phyloP scores from a whole-genome alignment of 202 grass and related monocot species.

The Setaria viridis region DNA sequence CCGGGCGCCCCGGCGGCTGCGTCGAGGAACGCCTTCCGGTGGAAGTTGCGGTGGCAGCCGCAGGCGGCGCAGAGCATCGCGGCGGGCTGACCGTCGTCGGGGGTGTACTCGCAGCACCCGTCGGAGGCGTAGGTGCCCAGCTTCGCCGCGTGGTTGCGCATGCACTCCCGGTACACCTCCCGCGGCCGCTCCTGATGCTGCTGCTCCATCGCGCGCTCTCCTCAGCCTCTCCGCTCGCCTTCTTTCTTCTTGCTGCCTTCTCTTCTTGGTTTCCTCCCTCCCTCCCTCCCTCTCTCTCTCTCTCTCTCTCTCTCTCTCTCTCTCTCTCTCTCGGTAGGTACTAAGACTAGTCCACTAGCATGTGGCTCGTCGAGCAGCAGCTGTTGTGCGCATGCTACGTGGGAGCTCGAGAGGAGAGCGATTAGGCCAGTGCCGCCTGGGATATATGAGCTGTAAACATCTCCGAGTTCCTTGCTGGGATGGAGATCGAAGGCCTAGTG shows the following conservation, averaged over 20 bases:
- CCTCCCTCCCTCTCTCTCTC: neutral
- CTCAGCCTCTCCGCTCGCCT: neutral
- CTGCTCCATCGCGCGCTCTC: conserved; percentile 46
- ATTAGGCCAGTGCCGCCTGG: neutral
- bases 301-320: neutral
- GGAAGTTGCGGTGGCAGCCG: conserved; percentile 97
- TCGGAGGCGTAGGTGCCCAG: conserved; percentile 89
- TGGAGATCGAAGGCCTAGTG: conserved; percentile 4
- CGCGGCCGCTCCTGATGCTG: conserved; percentile 56
- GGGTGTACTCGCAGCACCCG: conserved; percentile 94
- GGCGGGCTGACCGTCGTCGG: conserved; percentile 56
- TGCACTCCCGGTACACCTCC: conserved; percentile 89
- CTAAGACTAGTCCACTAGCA: conserved; percentile 19
- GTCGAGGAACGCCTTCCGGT: conserved; percentile 68
- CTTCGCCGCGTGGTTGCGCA: conserved; percentile 95
- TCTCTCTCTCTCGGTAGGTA: neutral
- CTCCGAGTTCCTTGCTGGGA: conserved; percentile 25
- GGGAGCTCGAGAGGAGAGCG: conserved; percentile 29
- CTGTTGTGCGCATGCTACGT: conserved; percentile 43
- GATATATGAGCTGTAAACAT: conserved; percentile 52
- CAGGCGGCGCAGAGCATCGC: conserved; percentile 75
- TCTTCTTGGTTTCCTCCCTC: neutral
- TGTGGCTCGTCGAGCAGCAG: conserved; percentile 38
- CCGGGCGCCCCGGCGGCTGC: neutral
- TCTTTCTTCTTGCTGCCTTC: neutral